Base-by-base conservation (phyloP, 352 stramenopile genomes). In the Phytophthora pistaciae region DNA sequence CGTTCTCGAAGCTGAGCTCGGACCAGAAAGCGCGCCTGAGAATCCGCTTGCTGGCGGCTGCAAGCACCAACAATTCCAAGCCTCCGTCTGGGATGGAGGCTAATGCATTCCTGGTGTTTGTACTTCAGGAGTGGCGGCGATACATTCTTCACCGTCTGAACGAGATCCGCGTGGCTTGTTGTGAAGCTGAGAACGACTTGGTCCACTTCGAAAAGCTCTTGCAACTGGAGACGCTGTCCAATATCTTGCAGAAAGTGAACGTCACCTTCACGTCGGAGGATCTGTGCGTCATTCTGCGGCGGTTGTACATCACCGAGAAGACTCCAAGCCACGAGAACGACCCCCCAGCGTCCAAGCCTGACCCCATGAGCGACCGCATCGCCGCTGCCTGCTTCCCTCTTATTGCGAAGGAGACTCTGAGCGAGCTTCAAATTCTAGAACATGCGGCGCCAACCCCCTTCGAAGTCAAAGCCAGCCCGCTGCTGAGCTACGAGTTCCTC, bases 121-220 rank as follows among this genome's bases (percentile, higher is more conserved):
- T 80, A 8, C 46, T 94, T 10, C 46, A 79, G 16, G 88, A 96
- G 62, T 96, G 88, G 87, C 81, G 89, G 38, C 77, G 74, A 3
- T 94, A 94, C 60, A 73, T 94, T 14, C 71, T 91, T 20, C 64
- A 84, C n/a, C 81, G 84, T 11, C 82, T 96, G 55, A 87, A 91
- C 62, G 85, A 93, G 33, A 63, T 96, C 3, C 81, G 82, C 5
- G 77, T 91, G 16, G 74, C 83, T 13, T 93, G 84, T 55, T 89
- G 77, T 60, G 70, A 67, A 16, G 78, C 87, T 31, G 79, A 92
- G 29, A 82, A 87, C 27, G 84, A 93, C 13, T 75, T 93, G 46
- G 48, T 60, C 0, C 79, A 83, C 1, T 89, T 92, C 58, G 83
- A 88, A 16, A 25, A 77, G 14, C 76, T 88, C 18, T 23, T 89